phyloP scores from a whole-genome alignment of 305 asterid genomes.

The Solanum chacoense region DNA sequence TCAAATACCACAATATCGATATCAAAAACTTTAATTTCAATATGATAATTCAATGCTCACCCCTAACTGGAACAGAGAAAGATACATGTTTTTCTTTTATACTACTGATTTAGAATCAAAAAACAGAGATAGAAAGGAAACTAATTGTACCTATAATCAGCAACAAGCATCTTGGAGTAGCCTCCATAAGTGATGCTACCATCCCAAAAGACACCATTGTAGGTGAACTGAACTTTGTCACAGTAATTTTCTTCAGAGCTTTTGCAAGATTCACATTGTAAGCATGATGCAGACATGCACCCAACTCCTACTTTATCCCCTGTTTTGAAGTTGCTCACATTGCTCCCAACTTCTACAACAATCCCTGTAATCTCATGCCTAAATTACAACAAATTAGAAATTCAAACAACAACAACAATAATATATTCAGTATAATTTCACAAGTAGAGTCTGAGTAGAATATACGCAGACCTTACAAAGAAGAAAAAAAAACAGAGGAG shows the following conservation, averaged over 20 bases:
- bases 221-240: constrained; percentile 54
- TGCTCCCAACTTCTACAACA: constrained; percentile 3
- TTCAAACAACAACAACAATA: neutral
- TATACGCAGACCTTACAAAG: neutral
- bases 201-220: constrained; percentile 85
- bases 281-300: constrained; percentile 70
- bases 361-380: constrained; percentile 15
- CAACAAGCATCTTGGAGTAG: constrained; percentile 60
- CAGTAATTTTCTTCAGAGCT: constrained; percentile 69
- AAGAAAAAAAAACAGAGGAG: too few relatives aligned
- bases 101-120: neutral
- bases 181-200: constrained; percentile 88
- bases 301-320: constrained; percentile 70
- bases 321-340: constrained; percentile 1
- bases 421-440: neutral
- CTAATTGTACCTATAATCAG: constrained; percentile 45
- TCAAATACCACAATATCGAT: too few relatives aligned
- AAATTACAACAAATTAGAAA: neutral
- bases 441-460: neutral
- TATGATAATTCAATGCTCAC: neutral
- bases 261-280: constrained; percentile 56
- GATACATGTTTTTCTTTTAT: neutral
- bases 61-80: neutral
- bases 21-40: neutral
- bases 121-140: neutral